Conservation (phyloP, 2,329 filamentous ascomycete genomes). For the Hypoxylon sp. region DNA sequence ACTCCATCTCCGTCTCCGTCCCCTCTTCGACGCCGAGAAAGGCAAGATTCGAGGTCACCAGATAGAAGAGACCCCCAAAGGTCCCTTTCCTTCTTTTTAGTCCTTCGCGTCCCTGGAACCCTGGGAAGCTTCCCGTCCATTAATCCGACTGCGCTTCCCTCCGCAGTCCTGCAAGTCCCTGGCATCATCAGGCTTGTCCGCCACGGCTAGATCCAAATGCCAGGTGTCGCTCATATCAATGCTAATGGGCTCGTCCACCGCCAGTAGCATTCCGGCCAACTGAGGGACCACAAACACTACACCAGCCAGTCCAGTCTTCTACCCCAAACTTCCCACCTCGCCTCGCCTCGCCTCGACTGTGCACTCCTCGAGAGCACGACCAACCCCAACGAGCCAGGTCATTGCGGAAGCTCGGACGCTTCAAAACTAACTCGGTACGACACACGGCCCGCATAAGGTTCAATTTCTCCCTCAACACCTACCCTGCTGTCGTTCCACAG, state of each 20-base stretch:
- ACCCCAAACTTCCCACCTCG: conserved; percentile 11
- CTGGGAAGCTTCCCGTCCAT: conserved; percentile 19
- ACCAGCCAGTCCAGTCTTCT: conserved; percentile 10
- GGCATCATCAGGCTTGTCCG: conserved; percentile 38
- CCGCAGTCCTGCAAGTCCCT: conserved; percentile 24
- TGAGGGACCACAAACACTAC: conserved; percentile 26
- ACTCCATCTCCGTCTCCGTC: conserved; percentile 34
- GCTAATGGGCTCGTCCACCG: conserved; percentile 38
- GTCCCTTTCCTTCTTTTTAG: conserved; percentile 28
- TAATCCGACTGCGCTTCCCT: conserved; percentile 27
- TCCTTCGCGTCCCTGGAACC: conserved; percentile 22
- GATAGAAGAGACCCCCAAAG: conserved; percentile 16
- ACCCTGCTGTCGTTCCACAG: conserved; percentile 42
- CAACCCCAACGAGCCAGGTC: conserved; percentile 35
- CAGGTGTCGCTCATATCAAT: conserved; percentile 36
- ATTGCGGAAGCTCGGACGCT: conserved; percentile 41
- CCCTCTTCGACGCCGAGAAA: conserved; percentile 47
- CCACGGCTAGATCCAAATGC: conserved; percentile 39
- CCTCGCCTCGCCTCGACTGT: conserved; percentile 15
- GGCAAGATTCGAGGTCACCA: conserved; percentile 41
- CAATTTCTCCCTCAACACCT: conserved; percentile 37
- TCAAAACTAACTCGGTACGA: conserved; percentile 43
- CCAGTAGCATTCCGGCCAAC: conserved; percentile 37
- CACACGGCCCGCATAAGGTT: conserved; percentile 42
- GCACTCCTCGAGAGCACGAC: conserved; percentile 10